Conservation (phyloP, 1,284 basidiomycete species). For the Sporisorium graminicola region DNA sequence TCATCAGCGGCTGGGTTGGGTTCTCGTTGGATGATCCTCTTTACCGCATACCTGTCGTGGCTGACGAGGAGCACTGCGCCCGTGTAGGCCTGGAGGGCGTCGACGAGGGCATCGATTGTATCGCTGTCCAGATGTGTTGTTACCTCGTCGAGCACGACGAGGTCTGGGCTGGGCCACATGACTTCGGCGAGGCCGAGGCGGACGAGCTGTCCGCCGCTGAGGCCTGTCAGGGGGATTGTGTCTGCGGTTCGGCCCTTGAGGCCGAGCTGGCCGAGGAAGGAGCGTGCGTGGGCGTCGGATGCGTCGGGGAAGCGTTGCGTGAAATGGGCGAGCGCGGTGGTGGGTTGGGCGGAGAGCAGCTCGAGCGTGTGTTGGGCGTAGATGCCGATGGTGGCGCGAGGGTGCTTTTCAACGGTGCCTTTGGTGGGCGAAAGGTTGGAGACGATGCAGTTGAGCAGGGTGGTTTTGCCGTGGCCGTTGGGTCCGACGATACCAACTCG, state of each 20-base stretch:
- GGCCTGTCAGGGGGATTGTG: conserved; percentile 36
- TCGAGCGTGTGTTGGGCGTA: conserved; percentile 71
- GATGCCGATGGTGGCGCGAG: conserved; percentile 74
- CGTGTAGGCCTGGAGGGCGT: conserved; percentile 74
- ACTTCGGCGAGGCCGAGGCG: conserved; percentile 54
- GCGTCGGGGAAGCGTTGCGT: conserved; percentile 48
- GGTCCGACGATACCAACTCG: conserved; percentile 76
- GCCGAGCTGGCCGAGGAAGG: conserved; percentile 71
- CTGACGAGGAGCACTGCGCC: conserved; percentile 78
- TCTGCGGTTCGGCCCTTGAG: conserved; percentile 57
- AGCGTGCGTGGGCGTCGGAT: conserved; percentile 59
- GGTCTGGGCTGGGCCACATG: conserved; percentile 54
- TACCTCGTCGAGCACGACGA: conserved; percentile 59
- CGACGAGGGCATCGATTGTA: conserved; percentile 76
- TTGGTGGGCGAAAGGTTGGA: conserved; percentile 73
- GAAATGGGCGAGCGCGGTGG: conserved; percentile 72
- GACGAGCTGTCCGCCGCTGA: conserved; percentile 75
- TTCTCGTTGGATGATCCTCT: conserved; percentile 44
- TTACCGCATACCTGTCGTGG: conserved; percentile 75
- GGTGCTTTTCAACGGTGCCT: conserved; percentile 76
- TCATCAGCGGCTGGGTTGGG: conserved; percentile 36
- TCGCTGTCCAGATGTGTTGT: conserved; percentile 77
- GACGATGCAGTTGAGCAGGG: conserved; percentile 72
- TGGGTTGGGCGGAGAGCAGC: conserved; percentile 27
- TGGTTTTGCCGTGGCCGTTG: conserved; percentile 64